Evolutionary conservation across 192 early-diverging fungal genomes (phyloP).

Genomic region (Backusella circina): DNA sequence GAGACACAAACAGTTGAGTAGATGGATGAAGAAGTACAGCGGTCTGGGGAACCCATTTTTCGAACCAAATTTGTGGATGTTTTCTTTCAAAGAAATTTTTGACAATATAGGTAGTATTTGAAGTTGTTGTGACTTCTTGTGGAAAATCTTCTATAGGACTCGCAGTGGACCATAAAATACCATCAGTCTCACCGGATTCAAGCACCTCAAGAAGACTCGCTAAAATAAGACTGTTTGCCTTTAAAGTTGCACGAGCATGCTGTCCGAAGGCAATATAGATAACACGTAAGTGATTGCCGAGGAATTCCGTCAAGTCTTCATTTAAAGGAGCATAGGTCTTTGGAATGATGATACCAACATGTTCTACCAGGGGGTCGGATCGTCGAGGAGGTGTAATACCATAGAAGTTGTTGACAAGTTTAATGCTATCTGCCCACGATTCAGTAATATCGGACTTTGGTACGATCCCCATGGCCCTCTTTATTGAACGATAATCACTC

Average conservation of each 20-base stretch:
- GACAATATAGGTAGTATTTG: not conserved
- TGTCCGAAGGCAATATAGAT: slow-evolving; percentile 35
- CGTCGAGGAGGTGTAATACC: slow-evolving; percentile 19
- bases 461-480: not conserved
- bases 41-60: slow-evolving; percentile 26
- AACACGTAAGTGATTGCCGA: slow-evolving; percentile 14
- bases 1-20: slow-evolving; percentile 21
- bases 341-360: slow-evolving; percentile 30
- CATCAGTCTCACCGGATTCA: slow-evolving; percentile 25
- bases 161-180: slow-evolving; percentile 28
- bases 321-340: slow-evolving; percentile 14
- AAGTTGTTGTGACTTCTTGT: not conserved
- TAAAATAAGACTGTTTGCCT: slow-evolving; percentile 12
- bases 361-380: slow-evolving; percentile 14
- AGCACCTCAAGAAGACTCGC: slow-evolving; percentile 15
- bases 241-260: not conserved
- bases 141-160: not conserved
- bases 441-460: not conserved
- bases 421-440: slow-evolving; percentile 6
- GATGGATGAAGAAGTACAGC: slow-evolving; percentile 26
- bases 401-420: slow-evolving; percentile 22
- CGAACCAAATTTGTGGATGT: not conserved
- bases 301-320: not conserved
- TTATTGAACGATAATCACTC: not conserved
- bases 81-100: not conserved